Conservation (phyloP, 2,329 filamentous ascomycete species). For the Fusarium compactum region DNA sequence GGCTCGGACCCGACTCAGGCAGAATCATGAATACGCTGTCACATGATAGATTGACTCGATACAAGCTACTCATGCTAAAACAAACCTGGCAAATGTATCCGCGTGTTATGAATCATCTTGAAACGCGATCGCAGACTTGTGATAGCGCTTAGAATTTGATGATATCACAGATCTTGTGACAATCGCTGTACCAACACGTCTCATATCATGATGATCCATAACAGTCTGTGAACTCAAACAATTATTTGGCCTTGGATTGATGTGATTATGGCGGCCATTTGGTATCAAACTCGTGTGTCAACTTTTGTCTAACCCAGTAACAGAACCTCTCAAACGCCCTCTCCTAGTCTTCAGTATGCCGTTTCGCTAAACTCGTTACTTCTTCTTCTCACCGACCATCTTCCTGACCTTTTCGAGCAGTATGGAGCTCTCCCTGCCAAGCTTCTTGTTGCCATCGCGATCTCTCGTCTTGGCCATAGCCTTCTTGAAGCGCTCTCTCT, state of each 20-base stretch:
- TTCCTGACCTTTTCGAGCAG: conserved; percentile 82
- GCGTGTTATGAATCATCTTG: conserved; percentile 2
- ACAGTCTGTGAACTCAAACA: neutral
- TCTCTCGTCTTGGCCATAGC: conserved; percentile 81
- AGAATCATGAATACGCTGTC: neutral
- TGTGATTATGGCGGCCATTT: conserved; percentile 16
- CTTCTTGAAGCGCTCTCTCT: conserved; percentile 72
- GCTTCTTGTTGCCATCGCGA: conserved; percentile 79
- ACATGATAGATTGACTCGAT: too few relatives aligned
- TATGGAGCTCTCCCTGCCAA: conserved; percentile 84
- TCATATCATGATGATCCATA: neutral
- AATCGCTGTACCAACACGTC: neutral
- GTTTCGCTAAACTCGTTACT: neutral
- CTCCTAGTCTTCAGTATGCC: neutral
- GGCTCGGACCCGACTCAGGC: neutral
- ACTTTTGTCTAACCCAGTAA: conserved; percentile 38
- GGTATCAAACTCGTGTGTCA: conserved; percentile 26
- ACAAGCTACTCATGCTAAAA: neutral
- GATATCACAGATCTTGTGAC: neutral
- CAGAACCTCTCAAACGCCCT: conserved; percentile 30
- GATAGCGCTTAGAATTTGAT: neutral
- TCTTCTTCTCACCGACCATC: conserved; percentile 66
- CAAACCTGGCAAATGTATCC: neutral
- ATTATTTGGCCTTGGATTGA: conserved; percentile 2
- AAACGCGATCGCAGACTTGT: conserved; percentile 10